phyloP scores from a whole-genome alignment of 257 asterid genomes.

The Datura wrightii region DNA sequence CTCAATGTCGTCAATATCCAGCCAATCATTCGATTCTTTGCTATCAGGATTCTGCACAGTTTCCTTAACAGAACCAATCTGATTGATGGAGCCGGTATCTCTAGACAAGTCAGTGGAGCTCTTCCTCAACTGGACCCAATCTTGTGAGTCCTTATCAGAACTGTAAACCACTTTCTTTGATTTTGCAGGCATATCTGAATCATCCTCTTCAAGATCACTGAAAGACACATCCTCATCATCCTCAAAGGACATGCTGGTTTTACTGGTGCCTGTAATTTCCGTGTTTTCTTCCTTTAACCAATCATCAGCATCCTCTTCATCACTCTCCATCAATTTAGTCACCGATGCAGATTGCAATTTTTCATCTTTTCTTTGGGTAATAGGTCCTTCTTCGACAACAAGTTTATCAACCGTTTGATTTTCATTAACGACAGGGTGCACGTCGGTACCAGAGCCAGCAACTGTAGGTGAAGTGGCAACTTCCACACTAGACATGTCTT shows the following conservation, averaged over 20 bases:
- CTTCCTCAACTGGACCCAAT: conserved; percentile 82
- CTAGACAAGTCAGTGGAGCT: conserved; percentile 44
- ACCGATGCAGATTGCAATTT: conserved; percentile 37
- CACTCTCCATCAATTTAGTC: conserved; percentile 47
- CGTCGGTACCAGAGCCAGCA: conserved; percentile 43
- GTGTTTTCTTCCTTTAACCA: conserved; percentile 89
- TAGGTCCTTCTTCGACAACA: conserved; percentile 37
- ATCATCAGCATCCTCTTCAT: conserved; percentile 86
- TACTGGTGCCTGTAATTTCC: conserved; percentile 49
- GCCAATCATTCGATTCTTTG: conserved; percentile 78
- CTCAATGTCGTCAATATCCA: conserved; percentile 67
- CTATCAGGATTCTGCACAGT: conserved; percentile 40
- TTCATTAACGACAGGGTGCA: conserved; percentile 50
- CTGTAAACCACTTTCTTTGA: conserved; percentile 56
- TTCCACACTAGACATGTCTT: conserved; percentile 38
- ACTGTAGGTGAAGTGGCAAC: conserved; percentile 38
- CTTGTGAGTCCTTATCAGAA: conserved; percentile 78
- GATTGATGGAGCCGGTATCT: conserved; percentile 31
- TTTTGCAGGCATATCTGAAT: conserved; percentile 59
- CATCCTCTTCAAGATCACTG: conserved; percentile 96
- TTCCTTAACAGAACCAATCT: conserved; percentile 34
- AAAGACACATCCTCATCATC: conserved; percentile 95
- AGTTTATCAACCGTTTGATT: conserved; percentile 45
- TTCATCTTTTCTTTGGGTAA: conserved; percentile 43
- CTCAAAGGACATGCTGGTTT: conserved; percentile 57